Base-by-base conservation (phyloP, 78 protist species). In the Dictyostelium brefeldianum region DNA sequence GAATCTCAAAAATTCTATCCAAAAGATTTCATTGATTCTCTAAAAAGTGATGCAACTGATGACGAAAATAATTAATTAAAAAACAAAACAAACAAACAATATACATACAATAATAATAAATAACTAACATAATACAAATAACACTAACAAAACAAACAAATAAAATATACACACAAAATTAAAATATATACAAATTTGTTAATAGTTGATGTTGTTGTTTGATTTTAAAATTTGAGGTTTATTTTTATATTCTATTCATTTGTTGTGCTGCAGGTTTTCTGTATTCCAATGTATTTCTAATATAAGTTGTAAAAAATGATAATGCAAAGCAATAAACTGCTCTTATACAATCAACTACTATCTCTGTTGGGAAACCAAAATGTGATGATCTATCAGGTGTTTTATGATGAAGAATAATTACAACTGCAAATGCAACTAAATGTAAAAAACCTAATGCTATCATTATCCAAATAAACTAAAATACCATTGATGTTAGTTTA, bases 301-400 rank as follows among this genome's bases (percentile, higher is more conserved):
- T 73, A 73, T 54, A 83, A 17, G 25, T 29, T 36, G 91, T 83
- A 27, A 73, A 83, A 78, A 83, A 83, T 70, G 91, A 83, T 36
- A 83, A 43, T 15, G 48, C 91, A 70, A 83, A 67, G 22, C 25
- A 87, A 77, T 87, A 87, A 31, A 77, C 29, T 17, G 25, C 54
- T 87, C 62, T 87, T 22, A 87, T 50, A 12, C 64, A 31, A 64
- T 77, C 75, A 31, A 87, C 4, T 7, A 87, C 69, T 12, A 87
- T n/a, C 64, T 77, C 93, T 47, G 93, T 77, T 47, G n/a, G 12
- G 27, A 64, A 85, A 50, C 93, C 93, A 77, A 59, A 78, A 47
- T 59, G 41, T n/a, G 93, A 64, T 31, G 48, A 31, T 51, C 65
- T 87, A 31, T 14, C 43, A 4, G 62, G 69, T 43, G 29, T 84